Evolutionary conservation across 1,284 basidiomycete species (phyloP).

Genomic region (Trametes pubescens): DNA sequence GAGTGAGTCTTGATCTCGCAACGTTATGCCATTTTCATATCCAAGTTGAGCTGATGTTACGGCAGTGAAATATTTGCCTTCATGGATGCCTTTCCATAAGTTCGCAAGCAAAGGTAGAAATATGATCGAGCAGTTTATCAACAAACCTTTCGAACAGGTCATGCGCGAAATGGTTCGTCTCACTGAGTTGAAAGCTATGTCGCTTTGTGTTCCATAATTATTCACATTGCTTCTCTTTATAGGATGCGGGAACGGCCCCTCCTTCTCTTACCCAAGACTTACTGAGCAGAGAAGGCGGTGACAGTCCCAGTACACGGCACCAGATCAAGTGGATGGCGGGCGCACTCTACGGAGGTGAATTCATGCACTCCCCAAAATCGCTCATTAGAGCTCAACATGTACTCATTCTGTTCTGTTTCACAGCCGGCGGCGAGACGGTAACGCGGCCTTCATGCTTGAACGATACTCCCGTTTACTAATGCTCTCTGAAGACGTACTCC

Average conservation of each 20-base stretch:
- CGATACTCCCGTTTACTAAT: neutral
- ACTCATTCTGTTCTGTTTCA: neutral
- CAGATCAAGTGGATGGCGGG: constrained; percentile 35
- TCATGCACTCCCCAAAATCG: neutral
- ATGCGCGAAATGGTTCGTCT: constrained; percentile 39
- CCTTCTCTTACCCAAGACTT: constrained; percentile 29
- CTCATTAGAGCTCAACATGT: neutral
- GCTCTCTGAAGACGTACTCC: constrained; percentile 20
- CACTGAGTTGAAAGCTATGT: constrained; percentile 30
- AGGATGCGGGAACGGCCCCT: constrained; percentile 26
- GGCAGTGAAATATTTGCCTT: constrained; percentile 45
- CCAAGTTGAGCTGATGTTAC: neutral
- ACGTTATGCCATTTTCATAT: too few species aligned
- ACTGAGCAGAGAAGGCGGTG: neutral
- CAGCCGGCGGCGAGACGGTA: constrained; percentile 32
- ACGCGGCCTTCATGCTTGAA: neutral
- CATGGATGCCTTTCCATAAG: constrained; percentile 48
- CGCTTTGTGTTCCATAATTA: neutral
- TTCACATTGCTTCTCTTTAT: neutral
- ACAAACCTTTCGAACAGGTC: constrained; percentile 41
- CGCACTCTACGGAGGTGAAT: constrained; percentile 38
- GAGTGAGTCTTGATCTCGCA: constrained; percentile 24
- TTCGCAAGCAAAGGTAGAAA: constrained; percentile 34
- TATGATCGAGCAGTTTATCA: constrained; percentile 35
- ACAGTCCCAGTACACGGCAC: constrained; percentile 15